A percentile compares a stretch with the other conserved stretches of the same genome.
phyloP scores from a whole-genome alignment of 495 filamentous ascomycete genomes.

The Letharia lupina region DNA sequence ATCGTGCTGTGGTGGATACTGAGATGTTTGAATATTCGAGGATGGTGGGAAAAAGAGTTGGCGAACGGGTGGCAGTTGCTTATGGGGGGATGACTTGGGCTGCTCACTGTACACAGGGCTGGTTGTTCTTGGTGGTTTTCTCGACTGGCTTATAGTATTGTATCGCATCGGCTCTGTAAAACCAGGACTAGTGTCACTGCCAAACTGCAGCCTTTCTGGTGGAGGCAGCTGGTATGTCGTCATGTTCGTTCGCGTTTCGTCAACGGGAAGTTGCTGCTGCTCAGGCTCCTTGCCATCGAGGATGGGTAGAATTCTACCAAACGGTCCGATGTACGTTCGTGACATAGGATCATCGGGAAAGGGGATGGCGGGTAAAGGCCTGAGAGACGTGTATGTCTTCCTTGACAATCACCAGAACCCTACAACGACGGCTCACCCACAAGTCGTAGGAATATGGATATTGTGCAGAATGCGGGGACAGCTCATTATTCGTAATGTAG shows the following conservation, averaged over 20 bases:
- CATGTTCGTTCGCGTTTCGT: conserved; percentile 33
- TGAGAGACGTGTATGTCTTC: background rate
- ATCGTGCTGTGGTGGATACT: conserved; percentile 13
- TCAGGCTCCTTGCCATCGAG: conserved; percentile 28
- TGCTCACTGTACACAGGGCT: conserved; percentile 21
- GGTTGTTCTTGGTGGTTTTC: conserved; percentile 15
- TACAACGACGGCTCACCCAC: background rate
- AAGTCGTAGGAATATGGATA: background rate
- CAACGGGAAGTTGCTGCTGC: conserved; percentile 31
- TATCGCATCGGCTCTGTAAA: conserved; percentile 30
- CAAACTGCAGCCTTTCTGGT: conserved; percentile 39
- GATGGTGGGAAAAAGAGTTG: conserved; percentile 38
- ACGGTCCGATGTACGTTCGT: conserved; percentile 40
- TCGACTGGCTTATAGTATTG: conserved; percentile 25
- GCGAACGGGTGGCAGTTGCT: conserved; percentile 42
- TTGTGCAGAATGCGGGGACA: background rate
- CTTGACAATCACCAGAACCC: background rate
- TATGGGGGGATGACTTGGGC: conserved; percentile 23
- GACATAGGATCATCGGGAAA: conserved; percentile 32
- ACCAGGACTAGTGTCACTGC: conserved; percentile 35
- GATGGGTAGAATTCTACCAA: conserved; percentile 43
- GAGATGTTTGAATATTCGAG: conserved; percentile 23
- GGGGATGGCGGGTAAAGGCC: background rate
- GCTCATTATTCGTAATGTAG: conserved; percentile 1
- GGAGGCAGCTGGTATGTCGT: conserved; percentile 45